Conservation (phyloP, 495 filamentous ascomycete genomes). For the Penicillium daleae region DNA sequence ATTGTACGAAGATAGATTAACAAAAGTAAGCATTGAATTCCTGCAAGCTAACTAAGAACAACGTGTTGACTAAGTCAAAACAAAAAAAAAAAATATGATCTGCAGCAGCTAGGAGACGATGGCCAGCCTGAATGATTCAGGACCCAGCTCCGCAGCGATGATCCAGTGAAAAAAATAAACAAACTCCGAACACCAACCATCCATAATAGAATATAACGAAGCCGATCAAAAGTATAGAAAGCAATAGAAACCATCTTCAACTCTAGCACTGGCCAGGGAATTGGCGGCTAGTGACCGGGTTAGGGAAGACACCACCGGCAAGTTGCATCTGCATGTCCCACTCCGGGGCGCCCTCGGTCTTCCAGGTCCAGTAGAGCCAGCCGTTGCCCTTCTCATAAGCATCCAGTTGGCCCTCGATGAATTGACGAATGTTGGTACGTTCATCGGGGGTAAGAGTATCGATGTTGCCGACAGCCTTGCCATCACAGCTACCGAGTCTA, state of each 20-base stretch:
- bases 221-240: neutral
- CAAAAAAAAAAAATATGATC: neutral
- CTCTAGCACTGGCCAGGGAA: conserved; percentile 51
- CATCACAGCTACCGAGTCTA: conserved; percentile 60
- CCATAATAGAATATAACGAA: conserved; percentile 5
- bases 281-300: conserved; percentile 55
- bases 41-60: neutral
- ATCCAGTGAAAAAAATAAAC: neutral
- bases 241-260: neutral
- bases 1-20: neutral
- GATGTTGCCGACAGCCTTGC: conserved; percentile 61
- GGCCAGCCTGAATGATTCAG: neutral
- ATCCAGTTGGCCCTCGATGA: conserved; percentile 74
- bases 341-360: conserved; percentile 83
- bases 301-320: conserved; percentile 62
- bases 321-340: conserved; percentile 80
- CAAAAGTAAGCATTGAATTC: neutral
- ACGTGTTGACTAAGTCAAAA: neutral
- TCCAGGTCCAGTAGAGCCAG: conserved; percentile 87
- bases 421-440: conserved; percentile 60
- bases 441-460: conserved; percentile 53
- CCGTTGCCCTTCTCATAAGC: conserved; percentile 69
- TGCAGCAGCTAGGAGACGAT: conserved; percentile 2
- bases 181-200: conserved; percentile 5
- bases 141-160: conserved; percentile 2